These are phyloP conservation scores for Populus ilicifolia DNA, from an alignment of 345 rosid species.

Conservation along the genomic window DNA sequence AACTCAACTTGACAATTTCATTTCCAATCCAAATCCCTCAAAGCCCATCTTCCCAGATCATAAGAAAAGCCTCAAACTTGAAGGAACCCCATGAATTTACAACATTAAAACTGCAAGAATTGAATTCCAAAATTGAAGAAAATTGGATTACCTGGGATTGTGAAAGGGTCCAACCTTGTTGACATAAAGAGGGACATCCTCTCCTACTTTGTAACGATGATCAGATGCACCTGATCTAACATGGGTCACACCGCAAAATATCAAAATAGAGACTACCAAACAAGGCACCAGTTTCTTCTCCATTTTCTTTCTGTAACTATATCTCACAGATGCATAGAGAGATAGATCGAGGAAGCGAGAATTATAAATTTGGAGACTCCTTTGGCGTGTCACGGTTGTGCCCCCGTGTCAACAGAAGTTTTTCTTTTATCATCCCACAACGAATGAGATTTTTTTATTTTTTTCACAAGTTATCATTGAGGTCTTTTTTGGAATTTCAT, in stretches of 20 bases:
- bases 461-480: no score
- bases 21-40: background rate
- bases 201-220: constrained; percentile 34
- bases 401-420: background rate
- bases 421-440: background rate
- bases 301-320: background rate
- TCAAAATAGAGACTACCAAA: background rate
- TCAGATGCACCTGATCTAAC: constrained; percentile 33
- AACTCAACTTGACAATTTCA: background rate
- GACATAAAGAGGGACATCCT: constrained; percentile 34
- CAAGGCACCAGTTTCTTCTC: background rate
- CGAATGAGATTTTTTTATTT: background rate
- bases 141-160: constrained; percentile 33
- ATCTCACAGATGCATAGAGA: background rate
- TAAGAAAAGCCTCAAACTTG: background rate
- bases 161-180: constrained; percentile 43
- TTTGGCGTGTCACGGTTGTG: background rate
- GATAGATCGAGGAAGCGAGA: background rate
- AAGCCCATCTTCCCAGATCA: background rate
- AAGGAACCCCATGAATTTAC: background rate
- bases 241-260: background rate
- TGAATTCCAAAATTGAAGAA: background rate
- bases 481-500: no score
- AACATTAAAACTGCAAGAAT: no score
- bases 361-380: background rate